phyloP scores from a whole-genome alignment of 306 rosid genomes.

The Canavalia gladiata region DNA sequence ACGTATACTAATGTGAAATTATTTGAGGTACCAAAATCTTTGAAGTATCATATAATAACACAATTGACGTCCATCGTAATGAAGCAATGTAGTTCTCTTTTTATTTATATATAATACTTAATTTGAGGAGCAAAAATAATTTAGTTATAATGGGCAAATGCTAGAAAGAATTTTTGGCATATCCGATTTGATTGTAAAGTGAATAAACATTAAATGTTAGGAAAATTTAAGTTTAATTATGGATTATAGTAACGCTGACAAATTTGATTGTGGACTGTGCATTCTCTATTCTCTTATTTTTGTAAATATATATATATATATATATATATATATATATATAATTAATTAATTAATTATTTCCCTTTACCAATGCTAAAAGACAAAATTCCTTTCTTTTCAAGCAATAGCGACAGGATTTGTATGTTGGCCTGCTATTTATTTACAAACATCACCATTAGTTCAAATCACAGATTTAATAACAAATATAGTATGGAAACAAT shows the following conservation, averaged over 20 bases:
- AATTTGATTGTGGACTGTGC: neutral
- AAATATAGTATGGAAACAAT: conserved; percentile 7
- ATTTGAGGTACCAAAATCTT: neutral
- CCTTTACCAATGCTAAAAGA: conserved; percentile 4
- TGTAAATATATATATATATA: neutral
- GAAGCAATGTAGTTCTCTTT: neutral
- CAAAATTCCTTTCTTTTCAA: conserved; percentile 24
- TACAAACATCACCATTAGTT: conserved; percentile 28
- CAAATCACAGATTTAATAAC: conserved; percentile 26
- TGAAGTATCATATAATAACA: neutral
- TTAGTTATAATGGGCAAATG: neutral
- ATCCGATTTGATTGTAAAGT: neutral
- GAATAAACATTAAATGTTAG: neutral
- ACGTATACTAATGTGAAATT: neutral
- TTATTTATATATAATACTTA: conserved; percentile 2
- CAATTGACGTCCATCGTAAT: neutral
- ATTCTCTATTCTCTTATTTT: neutral
- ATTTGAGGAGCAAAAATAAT: neutral
- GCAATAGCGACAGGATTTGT: conserved; percentile 42
- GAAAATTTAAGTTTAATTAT: neutral
- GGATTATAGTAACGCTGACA: conserved; percentile 18
- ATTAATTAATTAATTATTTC: neutral
- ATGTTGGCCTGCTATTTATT: conserved; percentile 44
- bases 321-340: neutral
- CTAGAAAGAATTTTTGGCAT: neutral